These are phyloP conservation scores for Zymoseptoria tritici DNA, from an alignment of 2,329 filamentous ascomycete species.

Conservation along the genomic window DNA sequence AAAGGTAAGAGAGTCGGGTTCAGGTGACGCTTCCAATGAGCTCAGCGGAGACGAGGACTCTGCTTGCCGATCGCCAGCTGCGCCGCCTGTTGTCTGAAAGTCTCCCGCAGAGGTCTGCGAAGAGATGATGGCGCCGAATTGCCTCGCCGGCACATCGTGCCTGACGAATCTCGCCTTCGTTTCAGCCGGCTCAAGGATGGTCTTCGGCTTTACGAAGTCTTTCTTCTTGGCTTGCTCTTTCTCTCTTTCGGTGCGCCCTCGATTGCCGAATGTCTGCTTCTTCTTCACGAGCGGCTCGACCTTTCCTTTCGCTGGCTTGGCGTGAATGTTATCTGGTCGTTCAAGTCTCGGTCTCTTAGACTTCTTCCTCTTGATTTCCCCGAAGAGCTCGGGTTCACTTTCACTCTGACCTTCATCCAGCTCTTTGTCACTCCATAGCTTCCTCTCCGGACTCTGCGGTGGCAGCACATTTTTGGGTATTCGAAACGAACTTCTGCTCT, in stretches of 20 bases:
- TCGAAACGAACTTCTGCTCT: neutral
- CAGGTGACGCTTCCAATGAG: neutral
- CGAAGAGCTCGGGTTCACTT: neutral
- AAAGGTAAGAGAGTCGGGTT: neutral
- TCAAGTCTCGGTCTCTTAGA: neutral
- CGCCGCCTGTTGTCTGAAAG: neutral
- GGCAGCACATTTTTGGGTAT: neutral
- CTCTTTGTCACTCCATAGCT: neutral
- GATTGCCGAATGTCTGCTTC: neutral
- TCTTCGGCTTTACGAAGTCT: slow-evolving; percentile 1
- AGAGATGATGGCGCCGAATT: neutral
- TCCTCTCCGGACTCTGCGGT: neutral
- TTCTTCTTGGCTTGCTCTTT: neutral
- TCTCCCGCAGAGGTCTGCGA: neutral
- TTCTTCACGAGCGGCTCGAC: slow-evolving; percentile 1
- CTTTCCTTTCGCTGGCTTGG: slow-evolving; percentile 1
- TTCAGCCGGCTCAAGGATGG: neutral
- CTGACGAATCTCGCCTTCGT: slow-evolving; percentile 3
- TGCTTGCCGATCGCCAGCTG: neutral
- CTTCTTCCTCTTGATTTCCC: neutral
- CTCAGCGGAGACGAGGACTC: neutral
- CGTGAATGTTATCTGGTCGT: neutral
- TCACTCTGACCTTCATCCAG: neutral
- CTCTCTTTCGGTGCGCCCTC: neutral
- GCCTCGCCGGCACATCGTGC: neutral